Evolutionary conservation across 164 flowering plant genomes (phyloP).

Genomic region (Stephania japonica): DNA sequence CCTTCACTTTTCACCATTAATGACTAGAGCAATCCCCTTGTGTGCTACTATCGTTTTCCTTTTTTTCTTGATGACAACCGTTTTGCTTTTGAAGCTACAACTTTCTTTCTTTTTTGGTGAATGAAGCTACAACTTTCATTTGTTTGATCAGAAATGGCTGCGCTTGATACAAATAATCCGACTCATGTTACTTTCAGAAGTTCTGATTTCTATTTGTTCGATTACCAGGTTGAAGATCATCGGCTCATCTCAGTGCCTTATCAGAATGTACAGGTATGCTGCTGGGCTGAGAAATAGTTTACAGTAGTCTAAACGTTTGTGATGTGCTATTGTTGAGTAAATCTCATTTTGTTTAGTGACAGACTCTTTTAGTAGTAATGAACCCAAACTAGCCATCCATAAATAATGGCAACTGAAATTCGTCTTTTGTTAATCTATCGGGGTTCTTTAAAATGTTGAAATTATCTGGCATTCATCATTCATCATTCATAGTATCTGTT

Average conservation of each 20-base stretch:
- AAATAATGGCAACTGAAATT: background rate
- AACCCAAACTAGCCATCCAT: background rate
- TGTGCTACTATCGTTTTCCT: no score
- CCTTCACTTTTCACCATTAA: no score
- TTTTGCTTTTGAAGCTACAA: no score
- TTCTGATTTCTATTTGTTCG: constrained; percentile 14
- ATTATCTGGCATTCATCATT: background rate
- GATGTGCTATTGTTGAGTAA: background rate
- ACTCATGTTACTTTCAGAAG: constrained; percentile 1
- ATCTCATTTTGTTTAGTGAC: background rate
- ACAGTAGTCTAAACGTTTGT: background rate
- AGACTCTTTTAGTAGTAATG: background rate
- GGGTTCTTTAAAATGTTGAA: background rate
- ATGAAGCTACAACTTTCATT: background rate
- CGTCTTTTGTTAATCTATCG: background rate
- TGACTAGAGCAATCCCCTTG: no score
- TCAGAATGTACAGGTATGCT: constrained; percentile 63
- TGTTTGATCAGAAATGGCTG: background rate
- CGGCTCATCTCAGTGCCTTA: constrained; percentile 70
- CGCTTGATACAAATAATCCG: background rate
- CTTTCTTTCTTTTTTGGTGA: no score
- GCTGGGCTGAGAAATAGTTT: background rate
- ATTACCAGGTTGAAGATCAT: constrained; percentile 79
- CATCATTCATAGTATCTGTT: background rate
- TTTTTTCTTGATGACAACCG: no score